A percentile compares a stretch with the other conserved stretches of the same genome.
phyloP scores from a whole-genome alignment of 345 rosid genomes.

The Kandelia obovata region DNA sequence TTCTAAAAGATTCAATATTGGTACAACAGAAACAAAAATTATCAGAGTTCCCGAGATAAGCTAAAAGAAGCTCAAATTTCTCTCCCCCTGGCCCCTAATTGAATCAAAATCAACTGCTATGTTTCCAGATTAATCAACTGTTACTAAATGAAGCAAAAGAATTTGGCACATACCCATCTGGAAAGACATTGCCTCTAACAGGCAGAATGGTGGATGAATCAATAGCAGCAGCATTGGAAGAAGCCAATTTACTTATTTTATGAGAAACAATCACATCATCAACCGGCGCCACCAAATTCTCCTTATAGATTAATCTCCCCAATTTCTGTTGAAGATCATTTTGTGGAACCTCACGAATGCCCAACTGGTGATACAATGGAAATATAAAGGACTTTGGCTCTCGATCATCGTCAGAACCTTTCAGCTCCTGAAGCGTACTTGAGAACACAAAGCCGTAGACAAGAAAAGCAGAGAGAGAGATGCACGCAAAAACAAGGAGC shows the following conservation, averaged over 20 bases:
- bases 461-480: constrained; percentile 54
- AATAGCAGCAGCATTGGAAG: constrained; percentile 34
- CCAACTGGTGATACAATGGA: constrained; percentile 64
- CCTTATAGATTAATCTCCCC: constrained; percentile 43
- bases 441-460: constrained; percentile 45
- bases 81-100: neutral
- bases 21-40: constrained; percentile 5
- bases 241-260: constrained; percentile 29
- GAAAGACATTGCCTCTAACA: constrained; percentile 68
- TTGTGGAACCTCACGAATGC: constrained; percentile 29
- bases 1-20: neutral
- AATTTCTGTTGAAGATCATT: constrained; percentile 46
- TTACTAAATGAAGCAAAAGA: constrained; percentile 9
- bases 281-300: constrained; percentile 25
- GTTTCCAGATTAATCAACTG: neutral
- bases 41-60: neutral
- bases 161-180: constrained; percentile 65
- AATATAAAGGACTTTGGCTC: constrained; percentile 54
- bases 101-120: neutral
- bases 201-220: constrained; percentile 69
- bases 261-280: constrained; percentile 29
- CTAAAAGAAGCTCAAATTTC: neutral
- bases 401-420: constrained; percentile 37
- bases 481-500: constrained; percentile 42
- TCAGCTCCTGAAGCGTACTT: constrained; percentile 35